phyloP scores from a whole-genome alignment of 768 basidiomycete genomes.

The Thelephora ganbajun region DNA sequence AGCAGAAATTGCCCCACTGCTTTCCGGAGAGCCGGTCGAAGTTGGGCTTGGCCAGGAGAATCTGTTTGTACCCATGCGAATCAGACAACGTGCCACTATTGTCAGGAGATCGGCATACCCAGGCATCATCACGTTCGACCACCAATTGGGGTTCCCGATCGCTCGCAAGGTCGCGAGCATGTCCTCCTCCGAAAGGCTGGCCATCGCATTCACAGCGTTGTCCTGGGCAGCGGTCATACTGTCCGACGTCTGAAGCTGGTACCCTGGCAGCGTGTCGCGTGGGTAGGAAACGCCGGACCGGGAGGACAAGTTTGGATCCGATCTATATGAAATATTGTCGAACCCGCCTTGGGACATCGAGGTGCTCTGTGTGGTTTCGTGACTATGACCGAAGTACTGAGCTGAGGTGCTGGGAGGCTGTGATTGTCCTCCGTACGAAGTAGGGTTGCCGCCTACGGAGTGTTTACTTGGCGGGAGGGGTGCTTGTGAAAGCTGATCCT shows the following conservation, averaged over 20 bases:
- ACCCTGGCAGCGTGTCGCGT: slow-evolving; percentile 9
- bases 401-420: neutral
- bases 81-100: neutral
- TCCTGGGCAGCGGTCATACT: slow-evolving; percentile 26
- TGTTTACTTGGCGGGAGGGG: slow-evolving; percentile 19
- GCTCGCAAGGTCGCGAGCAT: slow-evolving; percentile 62
- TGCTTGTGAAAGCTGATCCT: slow-evolving; percentile 35
- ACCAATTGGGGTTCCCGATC: slow-evolving; percentile 59
- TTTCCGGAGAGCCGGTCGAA: no score
- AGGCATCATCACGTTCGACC: slow-evolving; percentile 78
- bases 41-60: neutral
- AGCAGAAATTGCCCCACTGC: no score
- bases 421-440: neutral
- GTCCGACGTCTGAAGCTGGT: slow-evolving; percentile 29
- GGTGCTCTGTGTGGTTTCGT: neutral
- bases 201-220: slow-evolving; percentile 12
- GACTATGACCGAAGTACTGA: neutral
- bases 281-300: slow-evolving; percentile 2
- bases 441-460: neutral
- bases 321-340: slow-evolving; percentile 1
- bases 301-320: neutral
- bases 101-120: slow-evolving; percentile 28
- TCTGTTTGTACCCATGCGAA: neutral
- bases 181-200: slow-evolving; percentile 26
- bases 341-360: neutral